phyloP scores from a whole-genome alignment of 164 flowering plant genomes.

The Tetrastigma voinierianum region DNA sequence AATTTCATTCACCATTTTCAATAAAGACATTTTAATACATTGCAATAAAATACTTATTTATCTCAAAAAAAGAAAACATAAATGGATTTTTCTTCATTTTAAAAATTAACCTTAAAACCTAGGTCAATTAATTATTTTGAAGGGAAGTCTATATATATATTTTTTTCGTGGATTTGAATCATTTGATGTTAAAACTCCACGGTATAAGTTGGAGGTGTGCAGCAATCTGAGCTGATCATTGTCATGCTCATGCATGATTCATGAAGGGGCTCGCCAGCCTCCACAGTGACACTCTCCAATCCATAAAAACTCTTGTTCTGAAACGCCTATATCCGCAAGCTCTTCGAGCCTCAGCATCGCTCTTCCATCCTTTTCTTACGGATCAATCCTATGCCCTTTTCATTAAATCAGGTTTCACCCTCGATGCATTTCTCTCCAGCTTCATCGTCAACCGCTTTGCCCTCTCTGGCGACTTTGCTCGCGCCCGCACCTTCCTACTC shows the following conservation, averaged over 20 bases:
- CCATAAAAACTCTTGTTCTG: constrained; percentile 16
- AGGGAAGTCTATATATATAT: too few relatives aligned
- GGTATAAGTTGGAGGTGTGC: too few relatives aligned
- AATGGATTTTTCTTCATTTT: too few relatives aligned
- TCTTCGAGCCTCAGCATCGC: constrained; percentile 21
- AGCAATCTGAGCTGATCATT: not conserved
- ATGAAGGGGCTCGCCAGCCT: constrained; percentile 25
- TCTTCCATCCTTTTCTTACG: constrained; percentile 15
- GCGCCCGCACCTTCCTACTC: constrained; percentile 22
- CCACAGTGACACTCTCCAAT: not conserved
- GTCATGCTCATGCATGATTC: too few relatives aligned
- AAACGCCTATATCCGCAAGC: constrained; percentile 29
- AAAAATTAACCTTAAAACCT: too few relatives aligned
- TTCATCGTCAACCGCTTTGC: constrained; percentile 28
- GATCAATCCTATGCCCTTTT: constrained; percentile 29
- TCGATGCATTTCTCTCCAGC: constrained; percentile 28
- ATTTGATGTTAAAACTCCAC: too few relatives aligned
- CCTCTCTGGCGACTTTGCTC: constrained; percentile 20
- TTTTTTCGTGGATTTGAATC: too few relatives aligned
- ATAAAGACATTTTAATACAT: too few relatives aligned
- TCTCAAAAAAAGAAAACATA: too few relatives aligned
- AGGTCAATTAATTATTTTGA: too few relatives aligned
- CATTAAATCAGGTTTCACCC: constrained; percentile 25
- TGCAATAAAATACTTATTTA: too few relatives aligned
- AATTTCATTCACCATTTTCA: too few relatives aligned